Evolutionary conservation across 495 filamentous ascomycete species (phyloP), one percentile per base, ranked within the genome.

Genomic region (Paragyromitra xinjiangensis): DNA sequence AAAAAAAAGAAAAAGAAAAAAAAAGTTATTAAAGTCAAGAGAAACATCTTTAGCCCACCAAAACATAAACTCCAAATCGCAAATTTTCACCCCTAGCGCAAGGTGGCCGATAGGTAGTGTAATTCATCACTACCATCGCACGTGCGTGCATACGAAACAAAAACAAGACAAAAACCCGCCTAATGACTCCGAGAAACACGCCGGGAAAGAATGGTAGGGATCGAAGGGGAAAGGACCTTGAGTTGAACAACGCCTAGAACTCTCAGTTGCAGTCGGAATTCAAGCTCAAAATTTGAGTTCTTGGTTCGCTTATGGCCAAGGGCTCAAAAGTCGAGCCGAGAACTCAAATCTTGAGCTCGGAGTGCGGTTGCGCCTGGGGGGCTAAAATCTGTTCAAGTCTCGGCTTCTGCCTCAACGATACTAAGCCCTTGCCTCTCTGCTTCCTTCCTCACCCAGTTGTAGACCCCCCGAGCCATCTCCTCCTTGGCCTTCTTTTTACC

Each of bases 401-500:
- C 19, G n/a, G 24, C 19, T 3, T 16, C 53, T 9, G 39, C 50
- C 45, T 71, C 71, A 29, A 56, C 19, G 19, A 82, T 77, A 29
- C 39, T 65, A 9, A 82, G 65, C 3, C 77, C 81, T 55, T 72
- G 62, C 45, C 66, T 68, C 45, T 77, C 81, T 22, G 80, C 80
- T 55, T 82, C 80, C 64, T 70, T 77, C 34, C 69, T 71, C 24
- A 82, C 59, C 77, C 71, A 82, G 12, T 64, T 76, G 39, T 78
- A 68, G 26, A 78, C 69, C 4, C 71, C 68, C 12, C 45, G 62
- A 11, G 80, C 61, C 40, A 82, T 80, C 42, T 78, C 70, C 29
- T 82, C 81, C 55, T 50, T 80, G 11, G 80, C 81, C 39, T 76
- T 82, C 65, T 80, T 80, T 63, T 80, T 82, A 4, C 81, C 81